A percentile compares a stretch with the other conserved stretches of the same genome.
Conservation (phyloP, 192 early-diverging fungal species). For the Coemansia sp. region DNA sequence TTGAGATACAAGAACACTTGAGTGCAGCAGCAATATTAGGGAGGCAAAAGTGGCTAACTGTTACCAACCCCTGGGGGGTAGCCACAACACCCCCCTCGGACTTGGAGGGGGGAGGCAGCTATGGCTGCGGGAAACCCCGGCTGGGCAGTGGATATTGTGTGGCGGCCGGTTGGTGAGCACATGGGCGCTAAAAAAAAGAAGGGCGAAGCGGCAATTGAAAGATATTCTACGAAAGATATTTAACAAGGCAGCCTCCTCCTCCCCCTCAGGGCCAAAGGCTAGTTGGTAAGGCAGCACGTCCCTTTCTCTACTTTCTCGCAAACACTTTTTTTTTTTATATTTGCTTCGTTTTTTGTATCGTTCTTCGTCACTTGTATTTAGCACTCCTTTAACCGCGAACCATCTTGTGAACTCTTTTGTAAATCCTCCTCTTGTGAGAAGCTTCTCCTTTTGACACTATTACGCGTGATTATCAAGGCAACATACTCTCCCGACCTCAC, state of each 20-base stretch:
- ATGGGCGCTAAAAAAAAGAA: neutral
- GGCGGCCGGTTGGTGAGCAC: slow-evolving; percentile 3
- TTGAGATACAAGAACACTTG: neutral
- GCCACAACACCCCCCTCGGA: neutral
- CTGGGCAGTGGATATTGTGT: slow-evolving; percentile 6
- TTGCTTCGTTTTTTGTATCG: neutral
- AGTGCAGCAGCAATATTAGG: neutral
- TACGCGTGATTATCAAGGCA: neutral
- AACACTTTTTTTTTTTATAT: neutral
- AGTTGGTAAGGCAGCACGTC: neutral
- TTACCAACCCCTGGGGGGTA: neutral
- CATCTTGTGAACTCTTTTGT: neutral
- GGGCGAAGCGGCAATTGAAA: neutral
- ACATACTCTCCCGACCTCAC: neutral
- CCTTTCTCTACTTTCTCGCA: neutral
- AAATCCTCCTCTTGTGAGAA: neutral
- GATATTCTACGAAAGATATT: neutral
- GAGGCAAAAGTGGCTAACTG: neutral
- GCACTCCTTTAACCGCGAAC: slow-evolving; percentile 6
- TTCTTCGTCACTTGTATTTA: slow-evolving; percentile 5
- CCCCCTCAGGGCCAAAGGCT: neutral
- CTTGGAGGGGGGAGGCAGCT: neutral
- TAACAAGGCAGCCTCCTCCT: neutral
- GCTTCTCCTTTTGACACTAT: neutral
- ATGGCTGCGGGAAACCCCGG: slow-evolving; percentile 6